Evolutionary conservation across 2,329 filamentous ascomycete genomes (phyloP).

Genomic region (Lecanicillium sp.): DNA sequence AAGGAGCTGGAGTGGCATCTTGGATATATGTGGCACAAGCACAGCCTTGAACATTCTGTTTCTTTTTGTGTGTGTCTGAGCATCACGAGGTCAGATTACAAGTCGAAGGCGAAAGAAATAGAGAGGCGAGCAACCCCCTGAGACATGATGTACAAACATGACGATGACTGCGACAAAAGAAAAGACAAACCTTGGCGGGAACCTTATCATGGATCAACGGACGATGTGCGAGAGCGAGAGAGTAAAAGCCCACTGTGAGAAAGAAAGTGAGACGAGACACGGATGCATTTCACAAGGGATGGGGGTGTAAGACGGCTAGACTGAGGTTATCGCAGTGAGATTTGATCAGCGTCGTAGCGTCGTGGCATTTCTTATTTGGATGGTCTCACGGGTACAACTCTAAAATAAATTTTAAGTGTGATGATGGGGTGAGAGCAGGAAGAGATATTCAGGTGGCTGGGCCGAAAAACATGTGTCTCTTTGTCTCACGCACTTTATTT

Average conservation of each 20-base stretch:
- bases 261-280: too few relatives aligned
- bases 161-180: conserved; percentile 7
- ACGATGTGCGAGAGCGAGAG: too few relatives aligned
- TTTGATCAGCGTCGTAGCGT: conserved; percentile 3
- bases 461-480: background rate
- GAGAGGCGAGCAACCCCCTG: too few relatives aligned
- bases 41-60: too few relatives aligned
- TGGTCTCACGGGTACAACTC: conserved; percentile 4
- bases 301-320: background rate
- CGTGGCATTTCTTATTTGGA: background rate
- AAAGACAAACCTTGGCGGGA: conserved; percentile 11
- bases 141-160: background rate
- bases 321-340: background rate
- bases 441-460: conserved; percentile 8
- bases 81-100: too few relatives aligned
- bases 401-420: conserved; percentile 2
- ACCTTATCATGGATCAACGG: conserved; percentile 9
- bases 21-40: too few relatives aligned
- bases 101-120: too few relatives aligned
- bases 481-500: conserved; percentile 10
- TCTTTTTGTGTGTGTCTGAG: too few relatives aligned
- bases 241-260: too few relatives aligned
- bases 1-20: too few relatives aligned
- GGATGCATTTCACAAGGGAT: too few relatives aligned
- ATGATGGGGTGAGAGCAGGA: too few relatives aligned